phyloP scores from a whole-genome alignment of 169 alveolate species.

The Plasmodium gaboni region DNA sequence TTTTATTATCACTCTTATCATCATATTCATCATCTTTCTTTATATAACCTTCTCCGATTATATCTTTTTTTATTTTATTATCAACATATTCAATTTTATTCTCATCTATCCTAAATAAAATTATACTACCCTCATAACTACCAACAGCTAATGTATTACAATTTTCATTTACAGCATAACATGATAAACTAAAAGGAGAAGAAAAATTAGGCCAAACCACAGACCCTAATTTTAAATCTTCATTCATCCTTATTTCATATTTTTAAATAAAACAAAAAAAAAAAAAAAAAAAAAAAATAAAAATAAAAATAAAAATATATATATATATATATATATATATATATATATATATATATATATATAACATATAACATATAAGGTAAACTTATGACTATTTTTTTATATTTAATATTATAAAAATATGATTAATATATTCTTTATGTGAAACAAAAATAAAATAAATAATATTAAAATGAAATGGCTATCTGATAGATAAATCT shows the following conservation, averaged over 20 bases:
- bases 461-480: too few species aligned
- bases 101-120: conserved; percentile 39
- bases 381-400: too few species aligned
- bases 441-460: too few species aligned
- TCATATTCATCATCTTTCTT: background rate
- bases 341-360: background rate
- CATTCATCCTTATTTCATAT: conserved; percentile 73
- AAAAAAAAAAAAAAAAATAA: conserved; percentile 1
- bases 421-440: too few species aligned
- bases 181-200: conserved; percentile 70
- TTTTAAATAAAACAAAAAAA: conserved; percentile 12
- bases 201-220: conserved; percentile 75
- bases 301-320: background rate
- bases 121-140: conserved; percentile 53
- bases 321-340: background rate
- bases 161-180: conserved; percentile 37
- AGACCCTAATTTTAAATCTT: conserved; percentile 77
- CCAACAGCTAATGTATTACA: conserved; percentile 52
- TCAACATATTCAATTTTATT: conserved; percentile 4
- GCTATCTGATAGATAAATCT: too few species aligned
- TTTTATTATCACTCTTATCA: background rate
- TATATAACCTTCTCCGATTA: background rate
- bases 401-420: too few species aligned
- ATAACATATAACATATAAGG: too few species aligned
- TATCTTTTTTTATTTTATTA: background rate